Conservation (phyloP, 495 filamentous ascomycete genomes). For the Tuber melanosporum region DNA sequence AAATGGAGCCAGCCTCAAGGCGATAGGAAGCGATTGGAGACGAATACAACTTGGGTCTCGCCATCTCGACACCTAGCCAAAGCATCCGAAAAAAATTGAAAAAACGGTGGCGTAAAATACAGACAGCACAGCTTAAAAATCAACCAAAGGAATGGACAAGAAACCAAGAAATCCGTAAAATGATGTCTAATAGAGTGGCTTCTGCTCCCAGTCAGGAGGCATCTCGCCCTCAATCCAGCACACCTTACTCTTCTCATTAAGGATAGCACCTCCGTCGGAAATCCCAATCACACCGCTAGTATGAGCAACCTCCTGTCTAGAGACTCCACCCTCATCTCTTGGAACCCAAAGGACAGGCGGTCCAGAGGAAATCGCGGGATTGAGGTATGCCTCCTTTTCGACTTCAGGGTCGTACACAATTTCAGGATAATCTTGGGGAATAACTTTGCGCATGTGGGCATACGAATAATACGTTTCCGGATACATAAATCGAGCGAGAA, state of each 20-base stretch:
- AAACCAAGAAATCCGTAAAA: background rate
- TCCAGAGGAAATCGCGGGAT: conserved; percentile 60
- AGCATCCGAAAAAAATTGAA: background rate
- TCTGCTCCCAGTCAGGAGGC: conserved; percentile 75
- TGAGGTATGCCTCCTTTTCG: conserved; percentile 66
- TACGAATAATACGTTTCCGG: conserved; percentile 75
- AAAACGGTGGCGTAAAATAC: background rate
- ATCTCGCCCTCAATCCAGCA: conserved; percentile 65
- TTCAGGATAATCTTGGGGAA: conserved; percentile 54
- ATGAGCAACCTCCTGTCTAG: conserved; percentile 67
- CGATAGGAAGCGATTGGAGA: background rate
- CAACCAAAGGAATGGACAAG: background rate
- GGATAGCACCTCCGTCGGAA: conserved; percentile 72
- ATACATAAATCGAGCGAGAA: conserved; percentile 62
- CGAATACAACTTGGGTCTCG: background rate
- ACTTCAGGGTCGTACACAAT: conserved; percentile 54
- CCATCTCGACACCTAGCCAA: background rate
- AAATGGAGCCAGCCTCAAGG: background rate
- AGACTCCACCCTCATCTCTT: conserved; percentile 66
- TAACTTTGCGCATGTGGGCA: conserved; percentile 59
- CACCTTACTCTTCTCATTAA: conserved; percentile 74
- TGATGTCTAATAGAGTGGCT: conserved; percentile 49
- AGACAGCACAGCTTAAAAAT: background rate
- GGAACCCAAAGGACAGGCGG: conserved; percentile 80
- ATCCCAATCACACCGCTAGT: conserved; percentile 66